Percentiles rank a stretch among this genome's conserved stretches.
phyloP scores from a whole-genome alignment of 2,329 filamentous ascomycete species.

The Canariomyces notabilis region DNA sequence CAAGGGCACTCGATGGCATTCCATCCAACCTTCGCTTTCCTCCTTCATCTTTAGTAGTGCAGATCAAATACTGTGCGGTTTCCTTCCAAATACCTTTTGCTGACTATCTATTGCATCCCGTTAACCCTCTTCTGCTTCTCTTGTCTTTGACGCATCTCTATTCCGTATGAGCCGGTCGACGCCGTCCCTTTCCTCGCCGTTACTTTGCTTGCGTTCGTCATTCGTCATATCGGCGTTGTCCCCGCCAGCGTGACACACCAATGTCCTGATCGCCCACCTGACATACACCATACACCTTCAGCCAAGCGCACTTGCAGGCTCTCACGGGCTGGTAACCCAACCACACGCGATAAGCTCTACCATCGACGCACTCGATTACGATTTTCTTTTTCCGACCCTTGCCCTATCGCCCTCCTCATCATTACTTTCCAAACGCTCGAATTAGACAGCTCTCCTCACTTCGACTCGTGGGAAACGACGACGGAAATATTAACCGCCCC shows the following conservation, averaged over 20 bases:
- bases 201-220: slow-evolving; percentile 8
- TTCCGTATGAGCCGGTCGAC: slow-evolving; percentile 13
- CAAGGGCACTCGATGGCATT: not conserved
- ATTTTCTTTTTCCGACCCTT: not conserved
- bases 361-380: not conserved
- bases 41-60: not conserved
- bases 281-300: no score
- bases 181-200: slow-evolving; percentile 5
- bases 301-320: slow-evolving; percentile 1
- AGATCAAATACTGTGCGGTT: no score
- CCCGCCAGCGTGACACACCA: slow-evolving; percentile 15
- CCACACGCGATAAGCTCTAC: slow-evolving; percentile 3
- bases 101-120: no score
- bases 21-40: not conserved
- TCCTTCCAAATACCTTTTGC: not conserved
- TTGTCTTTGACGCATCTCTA: slow-evolving; percentile 4
- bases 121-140: not conserved
- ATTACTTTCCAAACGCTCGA: not conserved
- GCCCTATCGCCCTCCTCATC: not conserved
- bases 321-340: slow-evolving; percentile 5
- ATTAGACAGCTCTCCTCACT: not conserved
- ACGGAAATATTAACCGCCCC: not conserved
- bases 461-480: not conserved
- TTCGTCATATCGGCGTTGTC: slow-evolving; percentile 9
- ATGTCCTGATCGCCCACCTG: slow-evolving; percentile 12